These are phyloP conservation scores for Parathielavia appendiculata DNA, from an alignment of 495 filamentous ascomycete species.

Conservation along the genomic window DNA sequence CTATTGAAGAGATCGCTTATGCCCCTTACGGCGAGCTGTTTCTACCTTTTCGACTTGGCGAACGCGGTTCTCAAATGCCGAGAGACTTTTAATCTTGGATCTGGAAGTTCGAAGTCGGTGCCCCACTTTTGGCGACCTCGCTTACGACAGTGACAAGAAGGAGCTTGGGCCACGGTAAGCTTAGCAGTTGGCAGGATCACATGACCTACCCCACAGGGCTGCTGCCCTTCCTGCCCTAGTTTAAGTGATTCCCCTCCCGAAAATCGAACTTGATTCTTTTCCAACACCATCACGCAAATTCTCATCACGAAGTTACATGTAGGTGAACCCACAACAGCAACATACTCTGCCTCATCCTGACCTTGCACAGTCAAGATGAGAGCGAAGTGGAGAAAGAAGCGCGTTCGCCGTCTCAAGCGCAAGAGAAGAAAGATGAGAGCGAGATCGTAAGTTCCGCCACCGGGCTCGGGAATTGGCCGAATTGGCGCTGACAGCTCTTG, in stretches of 20 bases:
- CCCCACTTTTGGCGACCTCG: too few species aligned
- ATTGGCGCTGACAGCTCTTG: constrained; percentile 30
- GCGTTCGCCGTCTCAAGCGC: constrained; percentile 92
- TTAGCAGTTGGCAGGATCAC: constrained; percentile 17
- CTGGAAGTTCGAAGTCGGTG: too few species aligned
- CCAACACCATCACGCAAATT: constrained; percentile 28
- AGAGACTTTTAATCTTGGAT: too few species aligned
- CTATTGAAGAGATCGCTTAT: too few species aligned
- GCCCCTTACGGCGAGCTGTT: too few species aligned
- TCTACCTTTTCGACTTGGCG: too few species aligned
- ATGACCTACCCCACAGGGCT: constrained; percentile 36
- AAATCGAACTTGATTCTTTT: constrained; percentile 26
- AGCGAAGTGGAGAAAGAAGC: constrained; percentile 99
- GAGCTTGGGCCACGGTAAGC: constrained; percentile 19
- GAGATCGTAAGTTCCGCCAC: constrained; percentile 61
- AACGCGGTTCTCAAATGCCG: too few species aligned
- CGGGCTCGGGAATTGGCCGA: constrained; percentile 9
- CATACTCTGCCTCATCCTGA: constrained; percentile 14
- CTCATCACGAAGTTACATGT: constrained; percentile 31
- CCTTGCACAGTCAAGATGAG: constrained; percentile 65
- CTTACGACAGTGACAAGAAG: neutral
- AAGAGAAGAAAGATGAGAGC: constrained; percentile 99
- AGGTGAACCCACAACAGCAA: constrained; percentile 13
- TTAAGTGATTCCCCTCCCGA: constrained; percentile 29
- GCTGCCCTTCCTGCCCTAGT: constrained; percentile 31